Base-by-base conservation (phyloP, 305 asterid species). In the Stenogyne calaminthoides region DNA sequence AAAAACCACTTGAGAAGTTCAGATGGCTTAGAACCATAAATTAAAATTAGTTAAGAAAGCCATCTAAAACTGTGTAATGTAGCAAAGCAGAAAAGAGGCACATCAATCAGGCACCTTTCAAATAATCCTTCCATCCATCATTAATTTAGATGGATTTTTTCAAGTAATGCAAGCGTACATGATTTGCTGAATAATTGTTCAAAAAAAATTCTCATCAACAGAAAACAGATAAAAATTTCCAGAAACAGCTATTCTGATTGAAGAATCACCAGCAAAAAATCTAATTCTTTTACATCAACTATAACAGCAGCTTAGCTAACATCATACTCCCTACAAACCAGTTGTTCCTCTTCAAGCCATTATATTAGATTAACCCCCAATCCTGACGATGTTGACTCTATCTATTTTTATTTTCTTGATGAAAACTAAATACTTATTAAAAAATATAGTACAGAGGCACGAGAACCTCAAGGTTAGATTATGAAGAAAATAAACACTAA, bases 1-100 rank as follows among this genome's bases (percentile, higher is more conserved):
- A 69, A 69, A 32, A 72, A 52, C 27, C 58, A 52, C 27, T 6
- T 19, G 70, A 49, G 18, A 51, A 71, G 19, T n/a, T 19, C 49
- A 39, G 8, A 22, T 8, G 12, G 52, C 68, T 42, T 49, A 52
- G 54, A 46, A 25, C 29, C 29, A 25, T 25, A 1, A 25, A 25
- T 25, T 25, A 25, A 25, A 25, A 25, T 39, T 39, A 39, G 44
- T 39, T 39, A 39, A 6, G 10, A 39, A 39, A 39, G 44, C 10
- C 11, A 9, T 39, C 44, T 8, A 39, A 7, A 39, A 39, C 44
- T 39, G 44, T 39, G 44, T 39, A 39, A 7, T 39, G 44, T 39
- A 39, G 44, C 44, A 39, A 39, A 39, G 44, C 11, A 39, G 44
- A 39, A 6, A 6, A 39, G 10, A 39, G 44, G 44, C 9, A 39